A percentile compares a stretch with the other conserved stretches of the same genome.
Evolutionary conservation across 2,329 filamentous ascomycete genomes (phyloP).

Genomic region (Rutstroemia sydowiana): DNA sequence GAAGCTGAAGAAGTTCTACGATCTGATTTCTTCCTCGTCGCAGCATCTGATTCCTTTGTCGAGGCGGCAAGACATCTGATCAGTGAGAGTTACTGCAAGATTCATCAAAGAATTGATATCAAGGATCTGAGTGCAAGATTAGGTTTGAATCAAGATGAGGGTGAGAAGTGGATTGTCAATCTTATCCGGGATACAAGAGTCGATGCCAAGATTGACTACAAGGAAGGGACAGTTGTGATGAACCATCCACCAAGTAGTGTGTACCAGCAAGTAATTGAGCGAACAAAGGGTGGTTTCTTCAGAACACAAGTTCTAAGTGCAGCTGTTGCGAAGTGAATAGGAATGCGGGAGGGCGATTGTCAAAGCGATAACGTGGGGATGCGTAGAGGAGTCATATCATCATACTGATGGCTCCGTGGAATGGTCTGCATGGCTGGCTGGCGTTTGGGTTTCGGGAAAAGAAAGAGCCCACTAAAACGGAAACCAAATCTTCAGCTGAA

Average conservation of each 20-base stretch:
- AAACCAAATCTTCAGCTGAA: no score
- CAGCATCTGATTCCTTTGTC: constrained; percentile 79
- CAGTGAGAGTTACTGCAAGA: constrained; percentile 99
- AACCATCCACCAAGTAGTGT: constrained; percentile 98
- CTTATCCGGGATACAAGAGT: constrained; percentile 95
- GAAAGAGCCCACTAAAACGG: not conserved
- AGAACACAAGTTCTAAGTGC: constrained; percentile 82
- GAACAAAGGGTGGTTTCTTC: constrained; percentile 98
- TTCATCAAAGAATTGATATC: constrained; percentile 97
- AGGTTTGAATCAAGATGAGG: constrained; percentile 85
- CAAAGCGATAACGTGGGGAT: not conserved
- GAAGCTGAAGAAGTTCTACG: constrained; percentile 87
- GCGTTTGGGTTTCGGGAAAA: constrained; percentile 6
- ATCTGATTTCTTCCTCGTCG: constrained; percentile 90
- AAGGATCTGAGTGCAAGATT: constrained; percentile 90
- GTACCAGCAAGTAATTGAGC: constrained; percentile 98
- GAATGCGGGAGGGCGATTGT: not conserved
- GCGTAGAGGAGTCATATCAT: not conserved
- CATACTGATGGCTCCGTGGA: not conserved
- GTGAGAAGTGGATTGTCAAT: constrained; percentile 99
- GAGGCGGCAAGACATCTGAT: constrained; percentile 93
- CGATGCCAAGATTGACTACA: constrained; percentile 98
- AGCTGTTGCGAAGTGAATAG: constrained; percentile 30
- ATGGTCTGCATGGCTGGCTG: constrained; percentile 9
- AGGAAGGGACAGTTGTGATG: constrained; percentile 98